Base-by-base conservation (phyloP, 148 eudicot species). In the Camellia sinensis region DNA sequence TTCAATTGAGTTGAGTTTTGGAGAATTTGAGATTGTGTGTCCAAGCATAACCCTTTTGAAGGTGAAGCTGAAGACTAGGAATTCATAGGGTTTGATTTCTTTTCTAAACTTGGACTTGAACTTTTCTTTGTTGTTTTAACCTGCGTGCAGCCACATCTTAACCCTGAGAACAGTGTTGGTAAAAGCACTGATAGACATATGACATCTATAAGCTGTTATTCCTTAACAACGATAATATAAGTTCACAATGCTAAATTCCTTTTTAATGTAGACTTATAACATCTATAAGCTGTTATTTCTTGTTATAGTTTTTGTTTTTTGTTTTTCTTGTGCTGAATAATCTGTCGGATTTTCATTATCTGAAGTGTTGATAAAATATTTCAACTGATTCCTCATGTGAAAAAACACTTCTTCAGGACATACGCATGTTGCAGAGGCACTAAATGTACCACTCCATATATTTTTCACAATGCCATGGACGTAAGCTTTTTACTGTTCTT, bases 381-480 rank as follows among this genome's bases (percentile, higher is more conserved):
- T 78, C 41, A 17, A 70, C 17, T 59, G 68, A 17, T 63, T 82
- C 67, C 85, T 85, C 44, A 82, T 61, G 40, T 68, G 64, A 44
- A 43, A 70, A 70, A 79, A 78, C 67, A 78, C 56, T 75, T 71
- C 5, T 81, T 73, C 91, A 91, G 94, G 94, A 61, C 94, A 91
- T 78, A 74, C 74, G 62, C 94, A 91, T 85, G 91, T 89, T 81
- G 94, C 94, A 29, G 94, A 91, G 89, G 87, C 89, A 67, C 85
- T 91, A 76, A 82, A 86, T 61, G 85, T 91, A 79, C 94, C 94
- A 8, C 84, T 91, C 66, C 94, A 89, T 82, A 84, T 91, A 74
- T 88, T 88, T 80, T 91, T 91, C 74, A 91, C 94, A 15, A 89
- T 91, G 94, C 94, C 94, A 41, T 91, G 94, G 94, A 91, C 94